Evolutionary conservation across 495 filamentous ascomycete species (phyloP).

Genomic region (Annulohypoxylon nitens): DNA sequence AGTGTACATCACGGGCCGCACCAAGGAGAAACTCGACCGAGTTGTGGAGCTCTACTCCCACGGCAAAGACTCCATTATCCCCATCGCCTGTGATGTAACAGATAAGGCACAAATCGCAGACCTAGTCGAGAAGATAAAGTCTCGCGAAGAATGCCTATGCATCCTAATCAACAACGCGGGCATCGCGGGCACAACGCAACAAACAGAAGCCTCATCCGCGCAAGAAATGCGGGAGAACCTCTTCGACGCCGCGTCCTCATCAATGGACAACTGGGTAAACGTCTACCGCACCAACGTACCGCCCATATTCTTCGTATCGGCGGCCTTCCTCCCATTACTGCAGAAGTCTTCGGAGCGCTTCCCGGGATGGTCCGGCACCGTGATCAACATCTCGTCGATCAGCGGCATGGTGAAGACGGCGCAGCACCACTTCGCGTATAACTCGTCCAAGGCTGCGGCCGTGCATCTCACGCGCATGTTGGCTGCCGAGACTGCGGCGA

Average conservation of each 20-base stretch:
- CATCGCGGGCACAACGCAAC: conserved; percentile 37
- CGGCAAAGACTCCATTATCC: conserved; percentile 51
- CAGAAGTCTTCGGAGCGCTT: conserved; percentile 61
- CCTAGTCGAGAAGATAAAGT: conserved; percentile 71
- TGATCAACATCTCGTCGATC: conserved; percentile 83
- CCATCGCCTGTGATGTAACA: conserved; percentile 57
- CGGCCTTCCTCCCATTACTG: conserved; percentile 77
- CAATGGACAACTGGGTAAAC: conserved; percentile 77
- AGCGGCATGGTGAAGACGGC: conserved; percentile 79
- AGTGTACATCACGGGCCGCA: conserved; percentile 88
- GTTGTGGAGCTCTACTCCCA: conserved; percentile 52
- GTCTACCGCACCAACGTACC: conserved; percentile 85
- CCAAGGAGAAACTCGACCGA: conserved; percentile 56
- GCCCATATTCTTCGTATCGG: conserved; percentile 82
- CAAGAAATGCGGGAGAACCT: conserved; percentile 67
- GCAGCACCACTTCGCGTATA: conserved; percentile 82
- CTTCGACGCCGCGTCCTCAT: conserved; percentile 75
- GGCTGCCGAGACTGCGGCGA: conserved; percentile 75
- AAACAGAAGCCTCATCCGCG: conserved; percentile 71
- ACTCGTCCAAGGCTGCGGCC: conserved; percentile 79
- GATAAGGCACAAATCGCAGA: conserved; percentile 65
- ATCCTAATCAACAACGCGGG: conserved; percentile 87
- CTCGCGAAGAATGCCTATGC: conserved; percentile 74
- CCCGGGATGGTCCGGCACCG: conserved; percentile 71
- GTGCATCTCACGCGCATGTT: conserved; percentile 81